phyloP scores from a whole-genome alignment of 176 grass and related monocot genomes.

The Aegilops sharonensis region DNA sequence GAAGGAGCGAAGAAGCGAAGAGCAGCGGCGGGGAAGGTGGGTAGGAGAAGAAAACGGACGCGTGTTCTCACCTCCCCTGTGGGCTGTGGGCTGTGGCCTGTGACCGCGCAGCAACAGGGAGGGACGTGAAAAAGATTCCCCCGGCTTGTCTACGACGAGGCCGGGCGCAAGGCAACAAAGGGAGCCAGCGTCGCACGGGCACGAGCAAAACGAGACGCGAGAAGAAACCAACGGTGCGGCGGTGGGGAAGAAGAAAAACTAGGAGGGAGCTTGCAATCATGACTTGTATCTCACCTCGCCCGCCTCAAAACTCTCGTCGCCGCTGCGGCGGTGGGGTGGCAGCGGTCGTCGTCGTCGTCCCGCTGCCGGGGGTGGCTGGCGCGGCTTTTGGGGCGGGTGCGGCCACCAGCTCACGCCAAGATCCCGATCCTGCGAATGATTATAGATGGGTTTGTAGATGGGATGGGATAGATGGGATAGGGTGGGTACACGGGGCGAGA shows the following conservation, averaged over 20 bases:
- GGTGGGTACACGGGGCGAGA: background rate
- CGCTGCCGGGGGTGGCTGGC: background rate
- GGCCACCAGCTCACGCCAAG: conserved; percentile 33
- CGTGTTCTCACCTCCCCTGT: conserved; percentile 11
- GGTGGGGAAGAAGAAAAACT: background rate
- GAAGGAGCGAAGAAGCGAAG: background rate
- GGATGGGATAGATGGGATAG: background rate
- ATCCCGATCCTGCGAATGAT: conserved; percentile 41
- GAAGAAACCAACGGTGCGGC: background rate
- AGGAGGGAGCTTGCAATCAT: background rate
- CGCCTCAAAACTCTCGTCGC: conserved; percentile 4
- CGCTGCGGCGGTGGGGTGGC: background rate
- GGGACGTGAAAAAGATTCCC: conserved; percentile 17
- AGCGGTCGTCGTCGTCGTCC: background rate
- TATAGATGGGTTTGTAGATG: background rate
- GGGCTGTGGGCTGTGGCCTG: too few species aligned
- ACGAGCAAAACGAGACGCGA: conserved; percentile 32
- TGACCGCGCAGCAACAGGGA: too few species aligned
- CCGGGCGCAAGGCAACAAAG: conserved; percentile 36
- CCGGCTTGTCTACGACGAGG: background rate
- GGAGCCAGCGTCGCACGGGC: background rate
- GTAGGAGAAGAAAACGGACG: background rate
- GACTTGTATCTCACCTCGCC: background rate
- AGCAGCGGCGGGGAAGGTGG: background rate
- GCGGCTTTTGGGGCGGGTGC: conserved; percentile 36